phyloP scores from a whole-genome alignment of 1,284 basidiomycete genomes.

The Xerocomus cyaneibrunnescens region DNA sequence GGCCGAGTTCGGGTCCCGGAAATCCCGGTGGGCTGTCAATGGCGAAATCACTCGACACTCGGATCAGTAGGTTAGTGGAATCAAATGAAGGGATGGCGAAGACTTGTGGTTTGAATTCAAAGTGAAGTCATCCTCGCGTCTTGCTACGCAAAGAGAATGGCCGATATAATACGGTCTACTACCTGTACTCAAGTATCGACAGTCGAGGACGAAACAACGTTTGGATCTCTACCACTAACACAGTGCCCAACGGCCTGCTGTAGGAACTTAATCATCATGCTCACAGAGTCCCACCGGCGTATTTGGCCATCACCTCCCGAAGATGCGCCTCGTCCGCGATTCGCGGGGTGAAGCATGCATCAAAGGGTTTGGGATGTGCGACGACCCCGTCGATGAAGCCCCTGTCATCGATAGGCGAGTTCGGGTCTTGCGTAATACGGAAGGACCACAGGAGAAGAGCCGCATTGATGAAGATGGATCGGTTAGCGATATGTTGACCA shows the following conservation, averaged over 20 bases:
- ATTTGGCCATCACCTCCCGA: slow-evolving; percentile 28
- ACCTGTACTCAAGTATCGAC: no score
- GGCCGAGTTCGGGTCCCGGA: neutral
- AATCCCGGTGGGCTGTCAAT: neutral
- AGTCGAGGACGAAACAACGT: no score
- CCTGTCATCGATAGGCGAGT: slow-evolving; percentile 52
- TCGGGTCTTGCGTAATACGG: slow-evolving; percentile 49
- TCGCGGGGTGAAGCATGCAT: slow-evolving; percentile 51
- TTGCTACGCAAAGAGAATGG: no score
- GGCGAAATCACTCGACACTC: neutral
- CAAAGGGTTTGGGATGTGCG: slow-evolving; percentile 57
- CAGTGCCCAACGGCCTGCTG: no score
- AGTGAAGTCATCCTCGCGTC: no score
- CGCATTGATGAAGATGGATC: slow-evolving; percentile 61
- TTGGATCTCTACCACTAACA: no score
- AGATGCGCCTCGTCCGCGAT: slow-evolving; percentile 23
- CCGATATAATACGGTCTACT: no score
- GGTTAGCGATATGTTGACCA: slow-evolving; percentile 57
- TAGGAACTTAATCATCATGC: neutral
- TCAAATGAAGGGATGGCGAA: no score
- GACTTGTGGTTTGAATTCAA: no score
- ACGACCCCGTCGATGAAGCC: slow-evolving; percentile 60
- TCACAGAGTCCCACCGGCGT: slow-evolving; percentile 20
- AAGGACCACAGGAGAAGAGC: slow-evolving; percentile 64
- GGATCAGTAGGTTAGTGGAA: neutral